These are phyloP conservation scores for Epichloe typhina DNA, from an alignment of 2,329 filamentous ascomycete species.

Conservation along the genomic window DNA sequence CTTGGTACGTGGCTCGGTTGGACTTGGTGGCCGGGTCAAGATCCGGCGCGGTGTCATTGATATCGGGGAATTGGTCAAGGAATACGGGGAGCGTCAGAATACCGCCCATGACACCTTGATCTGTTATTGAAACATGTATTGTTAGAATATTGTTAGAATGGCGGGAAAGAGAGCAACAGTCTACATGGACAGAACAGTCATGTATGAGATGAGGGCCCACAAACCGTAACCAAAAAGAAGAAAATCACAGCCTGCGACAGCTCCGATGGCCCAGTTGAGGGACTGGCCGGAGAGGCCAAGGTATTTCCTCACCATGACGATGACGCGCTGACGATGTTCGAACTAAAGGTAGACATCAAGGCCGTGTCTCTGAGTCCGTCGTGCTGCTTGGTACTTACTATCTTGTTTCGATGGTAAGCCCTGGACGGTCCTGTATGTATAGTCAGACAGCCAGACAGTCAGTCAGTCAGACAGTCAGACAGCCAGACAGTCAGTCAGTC, in stretches of 20 bases:
- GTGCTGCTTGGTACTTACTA: too few relatives aligned
- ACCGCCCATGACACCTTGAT: slow-evolving; percentile 64
- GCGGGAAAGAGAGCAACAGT: neutral
- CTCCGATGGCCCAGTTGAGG: slow-evolving; percentile 56
- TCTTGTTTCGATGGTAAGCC: too few relatives aligned
- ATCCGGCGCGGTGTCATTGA: slow-evolving; percentile 28
- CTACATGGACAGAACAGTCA: neutral
- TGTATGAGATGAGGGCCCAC: slow-evolving; percentile 4
- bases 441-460: too few relatives aligned
- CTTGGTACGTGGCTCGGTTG: slow-evolving; percentile 37
- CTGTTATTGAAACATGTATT: slow-evolving; percentile 25
- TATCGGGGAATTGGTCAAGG: slow-evolving; percentile 42
- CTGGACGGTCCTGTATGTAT: too few relatives aligned
- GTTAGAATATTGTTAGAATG: neutral
- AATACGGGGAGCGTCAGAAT: slow-evolving; percentile 56
- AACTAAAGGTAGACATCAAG: neutral
- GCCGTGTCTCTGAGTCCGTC: neutral
- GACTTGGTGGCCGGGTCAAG: slow-evolving; percentile 20
- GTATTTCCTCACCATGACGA: slow-evolving; percentile 29
- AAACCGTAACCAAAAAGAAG: slow-evolving; percentile 46
- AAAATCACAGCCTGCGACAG: slow-evolving; percentile 63
- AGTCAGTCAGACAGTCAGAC: too few relatives aligned
- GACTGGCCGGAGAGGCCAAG: slow-evolving; percentile 52
- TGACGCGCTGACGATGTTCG: slow-evolving; percentile 3
- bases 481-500: too few relatives aligned